These are phyloP conservation scores for Annulohypoxylon maeteangense DNA, from an alignment of 495 filamentous ascomycete species.

Conservation along the genomic window DNA sequence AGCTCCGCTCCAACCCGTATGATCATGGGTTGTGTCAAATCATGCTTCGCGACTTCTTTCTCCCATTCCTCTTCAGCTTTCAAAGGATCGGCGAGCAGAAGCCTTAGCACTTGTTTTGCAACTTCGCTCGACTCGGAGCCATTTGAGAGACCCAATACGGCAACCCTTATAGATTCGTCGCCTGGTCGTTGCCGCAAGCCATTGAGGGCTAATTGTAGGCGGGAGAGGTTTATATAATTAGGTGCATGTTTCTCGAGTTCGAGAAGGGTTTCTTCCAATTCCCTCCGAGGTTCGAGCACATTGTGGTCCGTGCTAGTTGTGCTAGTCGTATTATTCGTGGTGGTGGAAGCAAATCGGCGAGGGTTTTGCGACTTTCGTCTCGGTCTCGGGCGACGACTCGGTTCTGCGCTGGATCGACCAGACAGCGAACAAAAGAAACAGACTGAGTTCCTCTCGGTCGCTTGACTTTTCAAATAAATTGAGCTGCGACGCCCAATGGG, in stretches of 20 bases:
- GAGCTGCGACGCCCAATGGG: constrained; percentile 31
- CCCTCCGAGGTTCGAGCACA: constrained; percentile 48
- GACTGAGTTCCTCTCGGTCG: constrained; percentile 39
- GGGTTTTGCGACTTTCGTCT: constrained; percentile 32
- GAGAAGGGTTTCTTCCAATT: constrained; percentile 70
- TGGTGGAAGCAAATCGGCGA: constrained; percentile 31
- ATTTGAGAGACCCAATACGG: constrained; percentile 58
- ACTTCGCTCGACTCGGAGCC: constrained; percentile 49
- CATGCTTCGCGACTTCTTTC: constrained; percentile 64
- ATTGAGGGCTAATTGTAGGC: constrained; percentile 81
- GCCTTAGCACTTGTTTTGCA: constrained; percentile 69
- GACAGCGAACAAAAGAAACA: constrained; percentile 59
- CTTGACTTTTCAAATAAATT: constrained; percentile 2
- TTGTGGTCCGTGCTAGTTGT: constrained; percentile 8
- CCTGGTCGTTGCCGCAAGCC: constrained; percentile 74
- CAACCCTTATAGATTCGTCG: constrained; percentile 76
- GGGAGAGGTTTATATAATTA: constrained; percentile 76
- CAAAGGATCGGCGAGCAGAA: constrained; percentile 83
- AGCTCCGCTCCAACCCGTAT: constrained; percentile 52
- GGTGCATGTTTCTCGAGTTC: constrained; percentile 70
- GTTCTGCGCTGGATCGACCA: constrained; percentile 19
- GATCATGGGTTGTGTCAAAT: constrained; percentile 55
- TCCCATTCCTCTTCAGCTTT: constrained; percentile 75
- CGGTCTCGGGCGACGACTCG: constrained; percentile 27
- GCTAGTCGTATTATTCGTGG: constrained; percentile 1